Evolutionary conservation across 1,284 basidiomycete species (phyloP).

Genomic region (Pseudozyma pruni): DNA sequence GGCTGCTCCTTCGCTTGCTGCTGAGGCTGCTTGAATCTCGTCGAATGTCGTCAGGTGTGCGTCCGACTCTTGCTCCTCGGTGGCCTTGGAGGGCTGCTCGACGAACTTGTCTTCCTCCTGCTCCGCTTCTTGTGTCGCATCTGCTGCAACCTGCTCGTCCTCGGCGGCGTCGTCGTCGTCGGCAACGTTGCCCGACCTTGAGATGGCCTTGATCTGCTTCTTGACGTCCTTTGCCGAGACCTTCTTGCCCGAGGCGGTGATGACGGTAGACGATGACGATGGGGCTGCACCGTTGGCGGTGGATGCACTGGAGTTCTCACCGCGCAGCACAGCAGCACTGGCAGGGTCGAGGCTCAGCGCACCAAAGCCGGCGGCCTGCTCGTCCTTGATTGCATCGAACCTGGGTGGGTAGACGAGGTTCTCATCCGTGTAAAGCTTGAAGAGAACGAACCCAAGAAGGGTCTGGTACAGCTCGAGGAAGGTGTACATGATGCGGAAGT

Average conservation of each 20-base stretch:
- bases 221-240: slow-evolving; percentile 71
- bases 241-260: slow-evolving; percentile 67
- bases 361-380: slow-evolving; percentile 82
- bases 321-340: slow-evolving; percentile 62
- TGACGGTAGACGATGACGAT: slow-evolving; percentile 33
- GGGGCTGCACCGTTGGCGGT: slow-evolving; percentile 26
- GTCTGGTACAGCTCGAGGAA: slow-evolving; percentile 99
- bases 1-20: slow-evolving; percentile 38
- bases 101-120: slow-evolving; percentile 53
- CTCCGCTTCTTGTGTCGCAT: slow-evolving; percentile 19
- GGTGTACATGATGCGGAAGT: slow-evolving; percentile 97
- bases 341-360: slow-evolving; percentile 82
- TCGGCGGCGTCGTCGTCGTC: slow-evolving; percentile 46
- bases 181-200: slow-evolving; percentile 32
- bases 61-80: slow-evolving; percentile 67
- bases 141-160: slow-evolving; percentile 33
- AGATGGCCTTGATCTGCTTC: slow-evolving; percentile 71
- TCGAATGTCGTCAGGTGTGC: slow-evolving; percentile 80
- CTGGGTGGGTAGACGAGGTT: slow-evolving; percentile 95
- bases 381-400: slow-evolving; percentile 84
- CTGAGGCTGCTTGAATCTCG: slow-evolving; percentile 69
- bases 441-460: slow-evolving; percentile 91
- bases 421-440: slow-evolving; percentile 95
- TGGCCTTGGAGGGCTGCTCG: slow-evolving; percentile 73
- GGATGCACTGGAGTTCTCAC: slow-evolving; percentile 36